Percentiles rank a stretch among this genome's conserved stretches.
Conservation (phyloP, 768 basidiomycete genomes). For the Boletellus emodensis region DNA sequence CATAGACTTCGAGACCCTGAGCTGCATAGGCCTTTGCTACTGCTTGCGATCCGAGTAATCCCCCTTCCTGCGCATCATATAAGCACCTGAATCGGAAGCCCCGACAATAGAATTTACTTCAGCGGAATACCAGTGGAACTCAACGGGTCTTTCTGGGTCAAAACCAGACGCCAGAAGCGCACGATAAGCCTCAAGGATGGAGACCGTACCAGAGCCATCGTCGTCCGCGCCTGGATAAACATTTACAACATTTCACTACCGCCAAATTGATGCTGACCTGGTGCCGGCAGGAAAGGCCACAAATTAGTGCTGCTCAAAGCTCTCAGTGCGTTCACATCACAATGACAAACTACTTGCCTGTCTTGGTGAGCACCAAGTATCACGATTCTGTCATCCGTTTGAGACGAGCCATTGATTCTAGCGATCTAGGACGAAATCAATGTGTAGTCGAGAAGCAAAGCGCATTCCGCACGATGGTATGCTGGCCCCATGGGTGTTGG, state of each 20-base stretch:
- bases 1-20: slow-evolving; percentile 18
- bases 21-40: slow-evolving; percentile 71
- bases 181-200: slow-evolving; percentile 43
- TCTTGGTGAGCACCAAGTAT: slow-evolving; percentile 82
- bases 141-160: slow-evolving; percentile 39
- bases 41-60: slow-evolving; percentile 86
- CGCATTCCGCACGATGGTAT: slow-evolving; percentile 54
- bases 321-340: slow-evolving; percentile 1
- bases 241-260: background rate
- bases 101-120: slow-evolving; percentile 27
- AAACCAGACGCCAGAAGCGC: slow-evolving; percentile 40
- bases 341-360: slow-evolving; percentile 41
- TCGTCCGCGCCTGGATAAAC: slow-evolving; percentile 36
- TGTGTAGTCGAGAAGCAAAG: background rate
- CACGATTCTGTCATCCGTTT: slow-evolving; percentile 56
- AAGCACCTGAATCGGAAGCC: background rate
- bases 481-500: slow-evolving; percentile 80
- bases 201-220: slow-evolving; percentile 44
- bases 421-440: slow-evolving; percentile 49
- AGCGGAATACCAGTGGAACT: slow-evolving; percentile 49
- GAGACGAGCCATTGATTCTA: slow-evolving; percentile 69
- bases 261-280: slow-evolving; percentile 43
- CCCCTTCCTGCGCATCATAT: slow-evolving; percentile 52
- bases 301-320: slow-evolving; percentile 53
- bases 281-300: slow-evolving; percentile 75